Percentiles rank a stretch among this genome's conserved stretches.
These are phyloP conservation scores for Blastobotrys americana DNA, from an alignment of 805 yeast genomes.

Conservation along the genomic window DNA sequence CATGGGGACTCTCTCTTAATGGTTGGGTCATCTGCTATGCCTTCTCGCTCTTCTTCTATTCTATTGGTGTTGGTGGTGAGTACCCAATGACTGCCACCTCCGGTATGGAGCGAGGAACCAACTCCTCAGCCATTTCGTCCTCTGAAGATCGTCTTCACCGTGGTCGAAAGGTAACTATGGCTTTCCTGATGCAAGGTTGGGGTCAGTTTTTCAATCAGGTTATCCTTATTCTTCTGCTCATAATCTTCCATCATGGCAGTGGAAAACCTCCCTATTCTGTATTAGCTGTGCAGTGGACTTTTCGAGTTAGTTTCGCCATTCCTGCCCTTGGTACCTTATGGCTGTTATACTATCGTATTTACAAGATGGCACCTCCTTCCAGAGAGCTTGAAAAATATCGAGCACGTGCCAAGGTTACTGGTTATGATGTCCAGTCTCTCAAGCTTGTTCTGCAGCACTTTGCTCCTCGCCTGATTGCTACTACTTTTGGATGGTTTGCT, in stretches of 20 bases:
- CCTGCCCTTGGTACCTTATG: slow-evolving; percentile 35
- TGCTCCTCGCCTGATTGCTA: slow-evolving; percentile 49
- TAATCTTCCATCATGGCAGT: slow-evolving; percentile 88
- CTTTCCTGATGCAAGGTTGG: slow-evolving; percentile 92
- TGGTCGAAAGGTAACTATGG: slow-evolving; percentile 33
- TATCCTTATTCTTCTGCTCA: slow-evolving; percentile 73
- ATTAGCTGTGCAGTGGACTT: slow-evolving; percentile 34
- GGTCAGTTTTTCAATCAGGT: slow-evolving; percentile 91
- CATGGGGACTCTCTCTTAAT: slow-evolving; percentile 49
- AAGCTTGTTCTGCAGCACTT: slow-evolving; percentile 24
- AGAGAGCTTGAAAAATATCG: slow-evolving; percentile 25
- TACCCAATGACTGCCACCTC: slow-evolving; percentile 59
- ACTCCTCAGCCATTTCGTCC: slow-evolving; percentile 21
- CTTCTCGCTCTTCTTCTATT: slow-evolving; percentile 42
- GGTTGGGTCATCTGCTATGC: slow-evolving; percentile 48
- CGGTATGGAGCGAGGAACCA: slow-evolving; percentile 52
- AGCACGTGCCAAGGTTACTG: slow-evolving; percentile 31
- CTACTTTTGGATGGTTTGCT: slow-evolving; percentile 54
- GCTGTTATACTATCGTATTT: slow-evolving; percentile 33
- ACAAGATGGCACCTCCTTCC: slow-evolving; percentile 32
- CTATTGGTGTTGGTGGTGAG: slow-evolving; percentile 57
- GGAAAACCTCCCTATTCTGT: slow-evolving; percentile 66
- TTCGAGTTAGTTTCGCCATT: slow-evolving; percentile 32
- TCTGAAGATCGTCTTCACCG: slow-evolving; percentile 34
- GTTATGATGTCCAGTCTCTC: slow-evolving; percentile 30